Evolutionary conservation across 768 basidiomycete species (phyloP).

Genomic region (Pluteus cervinus): DNA sequence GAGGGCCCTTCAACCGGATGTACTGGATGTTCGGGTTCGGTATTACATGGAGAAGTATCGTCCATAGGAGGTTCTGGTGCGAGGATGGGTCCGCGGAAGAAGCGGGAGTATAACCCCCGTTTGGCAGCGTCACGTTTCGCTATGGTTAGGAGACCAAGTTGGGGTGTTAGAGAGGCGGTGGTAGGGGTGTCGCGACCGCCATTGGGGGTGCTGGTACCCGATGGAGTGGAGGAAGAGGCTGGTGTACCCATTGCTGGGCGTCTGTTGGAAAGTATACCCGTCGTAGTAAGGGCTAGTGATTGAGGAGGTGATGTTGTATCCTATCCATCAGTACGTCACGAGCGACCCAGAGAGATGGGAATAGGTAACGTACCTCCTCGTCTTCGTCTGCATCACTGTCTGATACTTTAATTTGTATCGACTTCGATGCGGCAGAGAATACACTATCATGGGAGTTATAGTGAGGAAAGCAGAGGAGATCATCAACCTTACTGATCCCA

Average conservation of each 20-base stretch:
- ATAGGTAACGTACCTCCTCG: slow-evolving; percentile 11
- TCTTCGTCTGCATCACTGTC: slow-evolving; percentile 45
- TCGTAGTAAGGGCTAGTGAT: slow-evolving; percentile 53
- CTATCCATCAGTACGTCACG: slow-evolving; percentile 6
- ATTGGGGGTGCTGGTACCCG: slow-evolving; percentile 37
- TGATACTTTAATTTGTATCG: slow-evolving; percentile 67
- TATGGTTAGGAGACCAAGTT: slow-evolving; percentile 46
- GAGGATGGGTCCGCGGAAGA: slow-evolving; percentile 73
- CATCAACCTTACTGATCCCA: slow-evolving; percentile 84
- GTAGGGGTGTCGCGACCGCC: slow-evolving; percentile 9
- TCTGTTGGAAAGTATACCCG: slow-evolving; percentile 73
- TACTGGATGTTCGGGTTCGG: too few species aligned
- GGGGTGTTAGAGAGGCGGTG: slow-evolving; percentile 18
- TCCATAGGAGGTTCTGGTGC: too few species aligned
- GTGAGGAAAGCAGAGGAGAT: slow-evolving; percentile 1
- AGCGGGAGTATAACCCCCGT: slow-evolving; percentile 68
- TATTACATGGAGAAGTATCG: too few species aligned
- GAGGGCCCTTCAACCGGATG: too few species aligned
- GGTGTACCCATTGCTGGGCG: slow-evolving; percentile 48
- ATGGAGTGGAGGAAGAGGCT: slow-evolving; percentile 41
- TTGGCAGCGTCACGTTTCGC: slow-evolving; percentile 80
- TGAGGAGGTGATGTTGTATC: slow-evolving; percentile 7
- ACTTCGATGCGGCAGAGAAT: slow-evolving; percentile 76
- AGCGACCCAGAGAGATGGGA: slow-evolving; percentile 1
- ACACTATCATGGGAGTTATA: slow-evolving; percentile 40